These are phyloP conservation scores for Suillus subalutaceus DNA, from an alignment of 768 basidiomycete genomes.

Conservation along the genomic window DNA sequence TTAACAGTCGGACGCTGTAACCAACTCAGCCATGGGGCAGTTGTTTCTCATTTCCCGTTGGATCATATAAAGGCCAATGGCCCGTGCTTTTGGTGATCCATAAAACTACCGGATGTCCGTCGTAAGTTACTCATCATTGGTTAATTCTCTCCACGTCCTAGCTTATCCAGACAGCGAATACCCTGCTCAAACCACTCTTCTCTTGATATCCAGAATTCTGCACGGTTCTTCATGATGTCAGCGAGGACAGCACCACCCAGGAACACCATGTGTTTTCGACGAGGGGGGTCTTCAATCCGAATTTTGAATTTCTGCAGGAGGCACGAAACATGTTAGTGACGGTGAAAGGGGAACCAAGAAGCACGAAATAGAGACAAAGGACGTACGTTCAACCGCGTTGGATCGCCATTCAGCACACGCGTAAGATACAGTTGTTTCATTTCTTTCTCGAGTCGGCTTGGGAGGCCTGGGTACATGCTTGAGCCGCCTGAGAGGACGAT, in stretches of 20 bases:
- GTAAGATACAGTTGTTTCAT: conserved; percentile 99
- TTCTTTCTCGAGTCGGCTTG: conserved; percentile 96
- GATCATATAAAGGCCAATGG: not conserved
- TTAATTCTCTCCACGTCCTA: conserved; percentile 65
- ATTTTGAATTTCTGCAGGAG: conserved; percentile 94
- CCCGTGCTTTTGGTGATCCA: not conserved
- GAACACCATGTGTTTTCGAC: conserved; percentile 99
- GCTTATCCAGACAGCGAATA: conserved; percentile 77
- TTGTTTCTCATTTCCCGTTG: conserved; percentile 3
- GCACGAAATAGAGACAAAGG: not conserved
- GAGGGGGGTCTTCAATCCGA: conserved; percentile 95
- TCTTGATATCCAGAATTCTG: conserved; percentile 94
- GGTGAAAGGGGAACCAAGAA: conserved; percentile 6
- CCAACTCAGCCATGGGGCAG: conserved; percentile 57
- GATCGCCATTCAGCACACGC: conserved; percentile 83
- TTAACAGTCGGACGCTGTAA: conserved; percentile 54
- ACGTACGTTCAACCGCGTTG: conserved; percentile 83
- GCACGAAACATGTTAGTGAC: not conserved
- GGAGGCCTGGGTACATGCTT: conserved; percentile 98
- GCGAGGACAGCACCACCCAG: conserved; percentile 97
- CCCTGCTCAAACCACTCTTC: conserved; percentile 98
- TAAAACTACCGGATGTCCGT: conserved; percentile 7
- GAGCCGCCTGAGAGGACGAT: conserved; percentile 97
- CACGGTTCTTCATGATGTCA: conserved; percentile 95
- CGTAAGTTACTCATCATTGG: not conserved